Evolutionary conservation across 208 protist genomes (phyloP).

Genomic region (Trypanosoma grayi): DNA sequence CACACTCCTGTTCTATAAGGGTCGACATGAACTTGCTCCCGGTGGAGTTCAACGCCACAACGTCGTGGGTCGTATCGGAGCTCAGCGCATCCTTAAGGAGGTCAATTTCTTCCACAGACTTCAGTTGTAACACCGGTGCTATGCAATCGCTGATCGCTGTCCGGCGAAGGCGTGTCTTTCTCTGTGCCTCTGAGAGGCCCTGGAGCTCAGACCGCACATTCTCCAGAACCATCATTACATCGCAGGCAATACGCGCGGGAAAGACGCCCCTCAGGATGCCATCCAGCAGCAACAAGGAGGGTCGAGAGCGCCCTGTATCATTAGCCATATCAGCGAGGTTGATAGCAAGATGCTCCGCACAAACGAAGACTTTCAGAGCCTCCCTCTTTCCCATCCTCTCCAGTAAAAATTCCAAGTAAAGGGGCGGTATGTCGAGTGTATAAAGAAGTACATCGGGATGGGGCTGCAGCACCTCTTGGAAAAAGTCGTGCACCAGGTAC

Average conservation of each 20-base stretch:
- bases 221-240: slow-evolving; percentile 56
- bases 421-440: slow-evolving; percentile 30
- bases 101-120: slow-evolving; percentile 39
- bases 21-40: slow-evolving; percentile 60
- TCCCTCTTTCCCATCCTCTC: slow-evolving; percentile 24
- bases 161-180: slow-evolving; percentile 59
- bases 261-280: slow-evolving; percentile 44
- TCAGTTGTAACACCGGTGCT: slow-evolving; percentile 62
- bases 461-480: slow-evolving; percentile 40
- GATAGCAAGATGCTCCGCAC: slow-evolving; percentile 54
- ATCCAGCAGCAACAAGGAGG: slow-evolving; percentile 50
- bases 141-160: slow-evolving; percentile 66
- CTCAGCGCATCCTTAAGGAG: slow-evolving; percentile 53
- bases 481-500: slow-evolving; percentile 67
- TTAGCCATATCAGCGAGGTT: slow-evolving; percentile 55
- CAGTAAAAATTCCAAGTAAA: slow-evolving; percentile 27
- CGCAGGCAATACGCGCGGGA: slow-evolving; percentile 69
- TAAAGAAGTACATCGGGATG: slow-evolving; percentile 55
- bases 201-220: slow-evolving; percentile 62
- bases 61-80: slow-evolving; percentile 62
- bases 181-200: slow-evolving; percentile 50
- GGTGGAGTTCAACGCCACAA: slow-evolving; percentile 34
- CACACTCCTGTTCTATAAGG: slow-evolving; percentile 73
- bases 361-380: slow-evolving; percentile 28
- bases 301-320: slow-evolving; percentile 25